These are phyloP conservation scores for Vigna radiata DNA, from an alignment of 306 rosid species.

Conservation along the genomic window DNA sequence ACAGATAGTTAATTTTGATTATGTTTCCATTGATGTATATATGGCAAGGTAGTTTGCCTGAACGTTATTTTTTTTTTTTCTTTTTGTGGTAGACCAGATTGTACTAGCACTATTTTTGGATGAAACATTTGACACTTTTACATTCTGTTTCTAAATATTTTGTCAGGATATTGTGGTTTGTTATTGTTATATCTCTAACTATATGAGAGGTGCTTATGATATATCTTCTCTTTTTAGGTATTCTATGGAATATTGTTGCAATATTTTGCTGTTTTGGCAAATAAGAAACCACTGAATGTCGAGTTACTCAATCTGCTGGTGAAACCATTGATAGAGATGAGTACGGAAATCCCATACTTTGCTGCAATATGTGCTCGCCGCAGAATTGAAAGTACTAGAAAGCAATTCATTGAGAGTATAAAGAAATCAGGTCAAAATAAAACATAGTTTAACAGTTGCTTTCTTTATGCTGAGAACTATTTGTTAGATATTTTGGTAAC, in stretches of 20 bases:
- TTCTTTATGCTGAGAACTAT: not conserved
- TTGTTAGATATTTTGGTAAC: slow-evolving; percentile 30
- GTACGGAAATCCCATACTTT: slow-evolving; percentile 84
- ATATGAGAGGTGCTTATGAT: slow-evolving; percentile 6
- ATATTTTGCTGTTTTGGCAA: slow-evolving; percentile 86
- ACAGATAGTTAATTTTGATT: not conserved
- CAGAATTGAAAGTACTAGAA: slow-evolving; percentile 70
- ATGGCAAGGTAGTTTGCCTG: not conserved
- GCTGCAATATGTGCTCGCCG: slow-evolving; percentile 98
- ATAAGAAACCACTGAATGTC: slow-evolving; percentile 68
- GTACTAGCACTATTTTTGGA: slow-evolving; percentile 5
- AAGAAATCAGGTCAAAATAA: slow-evolving; percentile 72
- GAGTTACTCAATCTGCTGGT: slow-evolving; percentile 73
- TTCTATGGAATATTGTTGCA: slow-evolving; percentile 90
- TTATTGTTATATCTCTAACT: slow-evolving; percentile 12
- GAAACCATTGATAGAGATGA: slow-evolving; percentile 91
- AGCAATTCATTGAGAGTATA: slow-evolving; percentile 66
- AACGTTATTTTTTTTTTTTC: not conserved
- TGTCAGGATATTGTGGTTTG: slow-evolving; percentile 23
- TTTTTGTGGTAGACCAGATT: not conserved
- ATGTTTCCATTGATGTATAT: slow-evolving; percentile 14
- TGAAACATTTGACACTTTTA: slow-evolving; percentile 8
- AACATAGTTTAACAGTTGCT: slow-evolving; percentile 22
- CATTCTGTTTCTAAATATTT: slow-evolving; percentile 32
- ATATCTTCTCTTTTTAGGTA: slow-evolving; percentile 62